These are phyloP conservation scores for Apiospora sp. DNA, from an alignment of 2,329 filamentous ascomycete genomes.

Conservation along the genomic window DNA sequence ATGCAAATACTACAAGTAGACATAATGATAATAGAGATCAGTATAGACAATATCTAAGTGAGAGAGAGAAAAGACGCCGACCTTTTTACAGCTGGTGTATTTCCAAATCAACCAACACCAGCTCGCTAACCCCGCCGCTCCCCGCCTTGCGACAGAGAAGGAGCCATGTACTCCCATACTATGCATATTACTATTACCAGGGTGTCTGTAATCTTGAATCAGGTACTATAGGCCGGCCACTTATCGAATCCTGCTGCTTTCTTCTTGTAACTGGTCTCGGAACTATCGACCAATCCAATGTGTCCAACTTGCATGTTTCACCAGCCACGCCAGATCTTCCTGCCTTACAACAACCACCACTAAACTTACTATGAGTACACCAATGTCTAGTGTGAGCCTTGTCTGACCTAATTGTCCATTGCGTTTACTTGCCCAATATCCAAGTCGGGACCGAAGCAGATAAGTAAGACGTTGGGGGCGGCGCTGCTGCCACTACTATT, in stretches of 20 bases:
- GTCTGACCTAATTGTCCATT: conserved; percentile 8
- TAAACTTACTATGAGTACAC: background rate
- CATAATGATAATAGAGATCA: background rate
- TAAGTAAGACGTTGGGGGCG: background rate
- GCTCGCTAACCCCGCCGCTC: background rate
- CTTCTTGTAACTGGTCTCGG: conserved; percentile 16
- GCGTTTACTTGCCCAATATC: background rate
- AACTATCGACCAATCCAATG: conserved; percentile 2
- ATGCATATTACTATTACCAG: background rate
- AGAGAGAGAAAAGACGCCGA: too few relatives aligned
- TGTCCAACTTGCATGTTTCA: conserved; percentile 18
- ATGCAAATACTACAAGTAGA: background rate
- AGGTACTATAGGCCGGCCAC: conserved; percentile 9
- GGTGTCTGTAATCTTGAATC: background rate
- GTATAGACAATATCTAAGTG: background rate
- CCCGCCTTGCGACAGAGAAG: background rate
- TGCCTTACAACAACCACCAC: background rate
- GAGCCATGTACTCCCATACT: too few relatives aligned
- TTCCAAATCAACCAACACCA: background rate
- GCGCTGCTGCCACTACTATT: background rate
- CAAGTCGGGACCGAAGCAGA: conserved; percentile 11
- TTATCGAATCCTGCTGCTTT: background rate
- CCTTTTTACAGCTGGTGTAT: too few relatives aligned
- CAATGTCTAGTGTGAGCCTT: conserved; percentile 10
- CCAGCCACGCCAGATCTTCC: conserved; percentile 14